These are phyloP conservation scores for Eimeria tenella DNA, from an alignment of 169 alveolate species.

Conservation along the genomic window DNA sequence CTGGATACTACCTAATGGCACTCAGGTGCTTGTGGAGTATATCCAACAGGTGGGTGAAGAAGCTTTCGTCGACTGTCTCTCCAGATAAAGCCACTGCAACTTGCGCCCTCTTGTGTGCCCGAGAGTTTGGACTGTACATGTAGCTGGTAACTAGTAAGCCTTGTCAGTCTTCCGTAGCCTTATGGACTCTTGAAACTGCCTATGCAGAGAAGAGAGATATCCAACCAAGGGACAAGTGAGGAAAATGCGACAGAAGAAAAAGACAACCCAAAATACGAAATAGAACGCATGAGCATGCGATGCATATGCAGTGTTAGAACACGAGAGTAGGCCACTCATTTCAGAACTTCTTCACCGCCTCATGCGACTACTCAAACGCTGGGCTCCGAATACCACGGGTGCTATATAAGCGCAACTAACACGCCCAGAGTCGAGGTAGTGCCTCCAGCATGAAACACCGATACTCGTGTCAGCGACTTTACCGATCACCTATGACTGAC, in stretches of 20 bases:
- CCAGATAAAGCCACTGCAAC: neutral
- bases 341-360: neutral
- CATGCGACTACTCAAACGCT: neutral
- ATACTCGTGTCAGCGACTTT: too few species aligned
- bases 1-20: constrained; percentile 78
- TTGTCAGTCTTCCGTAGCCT: too few species aligned
- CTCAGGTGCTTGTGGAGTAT: constrained; percentile 70
- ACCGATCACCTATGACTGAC: too few species aligned
- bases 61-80: neutral
- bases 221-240: constrained; percentile 11
- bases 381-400: neutral
- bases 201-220: constrained; percentile 39
- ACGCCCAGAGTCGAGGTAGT: too few species aligned
- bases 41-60: constrained; percentile 62
- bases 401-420: neutral
- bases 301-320: constrained; percentile 58
- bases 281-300: constrained; percentile 33
- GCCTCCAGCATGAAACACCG: too few species aligned
- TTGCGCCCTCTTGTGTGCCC: neutral
- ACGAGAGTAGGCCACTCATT: constrained; percentile 5
- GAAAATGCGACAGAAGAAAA: constrained; percentile 49
- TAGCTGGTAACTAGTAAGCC: too few species aligned
- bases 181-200: too few species aligned
- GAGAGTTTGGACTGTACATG: too few species aligned
- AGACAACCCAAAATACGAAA: constrained; percentile 50